These are phyloP conservation scores for Colletotrichum sojae DNA, from an alignment of 2,329 filamentous ascomycete genomes.

Conservation along the genomic window DNA sequence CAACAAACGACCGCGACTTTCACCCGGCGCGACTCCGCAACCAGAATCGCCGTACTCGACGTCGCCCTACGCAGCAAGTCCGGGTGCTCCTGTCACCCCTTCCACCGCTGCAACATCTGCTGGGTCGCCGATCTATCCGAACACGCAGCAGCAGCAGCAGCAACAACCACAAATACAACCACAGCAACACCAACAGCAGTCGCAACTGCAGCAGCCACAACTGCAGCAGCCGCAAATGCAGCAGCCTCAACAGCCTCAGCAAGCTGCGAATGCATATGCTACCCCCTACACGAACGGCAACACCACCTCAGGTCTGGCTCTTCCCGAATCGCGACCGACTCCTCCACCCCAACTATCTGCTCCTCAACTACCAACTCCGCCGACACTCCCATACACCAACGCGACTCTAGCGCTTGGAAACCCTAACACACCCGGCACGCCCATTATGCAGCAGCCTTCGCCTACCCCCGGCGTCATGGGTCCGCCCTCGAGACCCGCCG, in stretches of 20 bases:
- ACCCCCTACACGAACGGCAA: conserved; percentile 58
- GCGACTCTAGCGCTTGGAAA: conserved; percentile 41
- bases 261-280: conserved; percentile 48
- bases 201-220: conserved; percentile 34
- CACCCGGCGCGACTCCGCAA: conserved; percentile 77
- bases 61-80: conserved; percentile 65
- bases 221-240: background rate
- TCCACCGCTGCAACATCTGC: conserved; percentile 53
- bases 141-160: conserved; percentile 21
- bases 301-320: conserved; percentile 45
- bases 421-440: conserved; percentile 24
- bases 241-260: conserved; percentile 43
- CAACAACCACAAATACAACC: conserved; percentile 4
- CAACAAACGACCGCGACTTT: conserved; percentile 80
- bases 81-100: conserved; percentile 58
- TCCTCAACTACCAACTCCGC: conserved; percentile 33
- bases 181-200: conserved; percentile 20
- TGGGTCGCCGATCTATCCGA: conserved; percentile 53
- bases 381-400: conserved; percentile 43
- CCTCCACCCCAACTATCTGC: conserved; percentile 43
- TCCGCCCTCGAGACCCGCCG: conserved; percentile 72
- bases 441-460: conserved; percentile 41
- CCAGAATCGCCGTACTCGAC: conserved; percentile 73
- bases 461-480: conserved; percentile 64
- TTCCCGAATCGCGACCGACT: conserved; percentile 43